These are phyloP conservation scores for Coniochaeta hoffmannii DNA, from an alignment of 2,329 filamentous ascomycete genomes.

Conservation along the genomic window DNA sequence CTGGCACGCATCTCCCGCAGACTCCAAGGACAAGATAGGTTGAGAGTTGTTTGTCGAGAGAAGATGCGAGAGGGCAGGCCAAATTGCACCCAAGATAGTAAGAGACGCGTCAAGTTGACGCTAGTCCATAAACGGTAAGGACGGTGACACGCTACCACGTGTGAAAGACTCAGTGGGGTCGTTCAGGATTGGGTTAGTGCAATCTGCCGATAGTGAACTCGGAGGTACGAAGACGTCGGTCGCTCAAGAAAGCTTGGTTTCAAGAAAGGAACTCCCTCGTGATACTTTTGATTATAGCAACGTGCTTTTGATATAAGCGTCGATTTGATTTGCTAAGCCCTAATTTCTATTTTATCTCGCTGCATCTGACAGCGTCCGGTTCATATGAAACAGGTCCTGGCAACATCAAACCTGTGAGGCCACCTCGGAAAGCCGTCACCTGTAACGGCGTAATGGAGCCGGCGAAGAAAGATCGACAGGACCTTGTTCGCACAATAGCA, in stretches of 20 bases:
- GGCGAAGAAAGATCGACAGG: constrained; percentile 17
- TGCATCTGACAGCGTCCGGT: too few species aligned
- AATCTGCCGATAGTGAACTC: too few species aligned
- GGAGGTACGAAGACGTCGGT: too few species aligned
- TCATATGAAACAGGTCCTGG: too few species aligned
- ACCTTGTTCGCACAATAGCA: constrained; percentile 25
- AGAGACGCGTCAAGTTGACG: background rate
- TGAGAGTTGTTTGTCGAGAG: background rate
- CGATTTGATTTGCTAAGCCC: too few species aligned
- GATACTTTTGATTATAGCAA: too few species aligned
- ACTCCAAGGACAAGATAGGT: background rate
- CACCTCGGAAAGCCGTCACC: background rate
- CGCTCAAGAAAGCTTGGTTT: too few species aligned
- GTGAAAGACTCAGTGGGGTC: too few species aligned
- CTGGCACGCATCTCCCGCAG: constrained; percentile 18
- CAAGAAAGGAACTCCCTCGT: too few species aligned
- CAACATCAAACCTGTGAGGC: background rate
- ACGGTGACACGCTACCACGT: background rate
- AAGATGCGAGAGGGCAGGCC: background rate
- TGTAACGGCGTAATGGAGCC: background rate
- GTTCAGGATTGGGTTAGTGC: too few species aligned
- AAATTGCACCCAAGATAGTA: background rate
- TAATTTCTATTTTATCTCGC: too few species aligned
- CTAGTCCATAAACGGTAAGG: constrained; percentile 1
- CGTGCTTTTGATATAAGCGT: too few species aligned